Evolutionary conservation across 2,329 filamentous ascomycete species (phyloP), one percentile per base, ranked within the genome.

Genomic region (Arthrobotrys sinensis): DNA sequence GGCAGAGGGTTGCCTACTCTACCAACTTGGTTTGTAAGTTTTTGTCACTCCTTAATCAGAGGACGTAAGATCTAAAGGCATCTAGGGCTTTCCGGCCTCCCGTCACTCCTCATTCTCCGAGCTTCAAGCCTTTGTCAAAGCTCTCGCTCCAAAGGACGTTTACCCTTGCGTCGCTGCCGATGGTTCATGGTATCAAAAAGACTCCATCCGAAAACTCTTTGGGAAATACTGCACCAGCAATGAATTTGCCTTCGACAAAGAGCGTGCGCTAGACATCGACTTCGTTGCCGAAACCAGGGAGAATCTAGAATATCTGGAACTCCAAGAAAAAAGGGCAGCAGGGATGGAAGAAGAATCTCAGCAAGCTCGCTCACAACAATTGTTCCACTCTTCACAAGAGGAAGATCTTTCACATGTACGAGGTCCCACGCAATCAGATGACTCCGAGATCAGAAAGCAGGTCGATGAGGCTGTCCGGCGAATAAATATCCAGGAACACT

Each of bases 41-140:
- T 4, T 8, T 28, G 1, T n/a, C 55, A 3, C 7, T 1, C 24
- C 24, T 7, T 34, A 12, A 38, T 2, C 8, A 2, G 4, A 12
- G n/a, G 12, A 7, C 14, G 6, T n/a, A 55, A n/a, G 14, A 12
- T 68, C 24, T 64, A 45, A 50, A 1, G n/a, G 6, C 0, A 36
- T 50, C 8, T 52, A 82, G 85, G 87, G 85, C 19, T 97, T 97
- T 80, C 93, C 94, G 0, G 97, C 94, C 82, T 95, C 95, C 0
- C 89, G 95, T 0, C 95, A 98, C 83, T 96, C 95, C 0, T 97
- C 93, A 0, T 95, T 96, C 77, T 85, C 87, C 0, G 95, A 97
- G 83, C 87, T 97, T 1, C 91, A 93, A 80, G 85, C 90, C 66
- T 85, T 97, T 0, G 86, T 97, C 0, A 83, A 86, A 2, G 86